Base-by-base conservation (phyloP, 257 asterid genomes). In the Dorcoceras hygrometricum region DNA sequence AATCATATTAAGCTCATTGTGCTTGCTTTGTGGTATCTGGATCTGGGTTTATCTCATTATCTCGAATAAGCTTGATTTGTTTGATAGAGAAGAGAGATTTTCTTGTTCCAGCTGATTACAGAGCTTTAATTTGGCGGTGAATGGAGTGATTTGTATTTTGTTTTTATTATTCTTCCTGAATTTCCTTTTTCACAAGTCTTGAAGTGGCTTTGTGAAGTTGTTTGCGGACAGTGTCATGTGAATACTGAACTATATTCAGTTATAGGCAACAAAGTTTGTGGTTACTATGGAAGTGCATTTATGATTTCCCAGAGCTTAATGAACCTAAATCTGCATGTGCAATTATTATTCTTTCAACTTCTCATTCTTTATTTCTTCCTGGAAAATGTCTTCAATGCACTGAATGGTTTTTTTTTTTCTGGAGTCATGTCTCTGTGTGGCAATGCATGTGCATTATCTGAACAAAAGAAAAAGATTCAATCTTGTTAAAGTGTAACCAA, bases 241-340 rank as follows among this genome's bases (percentile, higher is more conserved):
- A 43, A 23, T 59, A 34, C 39, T 48, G 28, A 25, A 39, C 24
- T 67, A 39, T n/a, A 11, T 68, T 57, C 43, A 34, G 32, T 23
- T 14, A 48, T 59, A 27, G 23, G 27, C 24, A 51, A 20, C 29
- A 24, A 73, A 50, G 55, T 65, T 28, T 55, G 64, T 23, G 62
- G 50, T 28, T 26, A 64, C 54, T 50, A 48, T 78, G 65, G 31
- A 48, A 28, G 65, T 61, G 55, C 74, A 69, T 58, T 78, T 61
- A 62, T 74, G 63, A 51, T 69, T 69, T 63, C 62, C 76, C 46
- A 69, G 70, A 43, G 51, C 51, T 71, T 50, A 56, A 31, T 36
- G 72, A 70, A 66, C 48, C 31, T 23, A 22, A 24, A 51, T 57
- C 60, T 50, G 36, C 73, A 59, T 64, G 71, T 77, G 73, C 32